These are phyloP conservation scores for Tolypocladium pustulatum DNA, from an alignment of 2,329 filamentous ascomycete genomes.

Conservation along the genomic window DNA sequence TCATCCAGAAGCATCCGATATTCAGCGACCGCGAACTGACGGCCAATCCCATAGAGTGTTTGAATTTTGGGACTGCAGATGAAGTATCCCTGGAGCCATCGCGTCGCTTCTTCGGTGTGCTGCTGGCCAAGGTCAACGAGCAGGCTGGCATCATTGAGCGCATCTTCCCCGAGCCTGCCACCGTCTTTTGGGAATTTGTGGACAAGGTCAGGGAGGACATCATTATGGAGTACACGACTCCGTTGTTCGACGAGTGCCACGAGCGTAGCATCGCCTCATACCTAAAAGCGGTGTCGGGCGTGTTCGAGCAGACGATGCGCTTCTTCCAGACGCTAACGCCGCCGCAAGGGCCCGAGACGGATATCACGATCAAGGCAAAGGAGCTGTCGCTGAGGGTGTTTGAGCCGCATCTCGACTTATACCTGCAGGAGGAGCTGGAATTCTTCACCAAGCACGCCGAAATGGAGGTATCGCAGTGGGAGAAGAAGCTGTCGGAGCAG, in stretches of 20 bases:
- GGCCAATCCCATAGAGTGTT: conserved; percentile 64
- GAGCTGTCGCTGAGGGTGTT: conserved; percentile 64
- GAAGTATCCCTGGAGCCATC: conserved; percentile 70
- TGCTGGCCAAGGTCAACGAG: conserved; percentile 70
- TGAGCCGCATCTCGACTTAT: conserved; percentile 87
- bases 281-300: conserved; percentile 72
- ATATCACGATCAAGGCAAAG: conserved; percentile 54
- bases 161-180: conserved; percentile 63
- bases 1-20: conserved; percentile 80
- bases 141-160: conserved; percentile 70
- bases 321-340: conserved; percentile 64
- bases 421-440: conserved; percentile 83
- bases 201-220: conserved; percentile 78
- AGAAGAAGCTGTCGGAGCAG: conserved; percentile 82
- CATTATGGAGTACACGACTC: conserved; percentile 74
- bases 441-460: conserved; percentile 72
- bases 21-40: conserved; percentile 63
- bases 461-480: conserved; percentile 72
- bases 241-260: conserved; percentile 80
- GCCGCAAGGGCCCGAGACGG: conserved; percentile 49
- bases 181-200: conserved; percentile 68
- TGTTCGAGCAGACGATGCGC: conserved; percentile 76
- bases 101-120: conserved; percentile 64
- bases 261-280: conserved; percentile 66
- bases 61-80: conserved; percentile 57